Evolutionary conservation across 129 eudicot genomes (phyloP).

Genomic region (Centrapalus pauciflorus): DNA sequence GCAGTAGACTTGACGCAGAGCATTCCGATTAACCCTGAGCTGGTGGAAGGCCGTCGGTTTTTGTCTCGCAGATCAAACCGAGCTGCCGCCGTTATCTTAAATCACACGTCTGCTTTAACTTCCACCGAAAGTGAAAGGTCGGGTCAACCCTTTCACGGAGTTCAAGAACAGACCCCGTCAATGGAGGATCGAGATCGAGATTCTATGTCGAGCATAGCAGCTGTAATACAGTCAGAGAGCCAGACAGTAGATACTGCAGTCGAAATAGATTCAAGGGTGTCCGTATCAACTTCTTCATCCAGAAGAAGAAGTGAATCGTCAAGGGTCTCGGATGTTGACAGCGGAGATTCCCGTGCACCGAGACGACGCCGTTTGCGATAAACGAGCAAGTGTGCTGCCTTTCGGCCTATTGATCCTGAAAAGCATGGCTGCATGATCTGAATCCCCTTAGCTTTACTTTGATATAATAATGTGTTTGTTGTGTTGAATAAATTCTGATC

Average conservation of each 20-base stretch:
- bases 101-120: slow-evolving; percentile 30
- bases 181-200: slow-evolving; percentile 85
- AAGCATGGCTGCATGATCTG: neutral
- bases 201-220: slow-evolving; percentile 89
- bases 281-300: slow-evolving; percentile 73
- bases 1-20: too few species aligned
- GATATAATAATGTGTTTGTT: slow-evolving; percentile 8
- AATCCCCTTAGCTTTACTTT: slow-evolving; percentile 12
- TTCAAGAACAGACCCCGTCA: slow-evolving; percentile 42
- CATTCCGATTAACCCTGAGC: slow-evolving; percentile 38
- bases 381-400: neutral
- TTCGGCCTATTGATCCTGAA: neutral
- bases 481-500: slow-evolving; percentile 19
- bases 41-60: slow-evolving; percentile 31
- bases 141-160: too few species aligned
- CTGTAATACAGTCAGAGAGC: slow-evolving; percentile 80
- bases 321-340: slow-evolving; percentile 75
- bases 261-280: slow-evolving; percentile 69
- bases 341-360: slow-evolving; percentile 78
- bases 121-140: slow-evolving; percentile 42
- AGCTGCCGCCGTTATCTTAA: slow-evolving; percentile 22
- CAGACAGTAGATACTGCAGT: slow-evolving; percentile 78
- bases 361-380: slow-evolving; percentile 75
- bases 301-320: slow-evolving; percentile 68
- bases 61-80: slow-evolving; percentile 43